phyloP scores from a whole-genome alignment of 305 asterid species.

The Petunia hybrid region DNA sequence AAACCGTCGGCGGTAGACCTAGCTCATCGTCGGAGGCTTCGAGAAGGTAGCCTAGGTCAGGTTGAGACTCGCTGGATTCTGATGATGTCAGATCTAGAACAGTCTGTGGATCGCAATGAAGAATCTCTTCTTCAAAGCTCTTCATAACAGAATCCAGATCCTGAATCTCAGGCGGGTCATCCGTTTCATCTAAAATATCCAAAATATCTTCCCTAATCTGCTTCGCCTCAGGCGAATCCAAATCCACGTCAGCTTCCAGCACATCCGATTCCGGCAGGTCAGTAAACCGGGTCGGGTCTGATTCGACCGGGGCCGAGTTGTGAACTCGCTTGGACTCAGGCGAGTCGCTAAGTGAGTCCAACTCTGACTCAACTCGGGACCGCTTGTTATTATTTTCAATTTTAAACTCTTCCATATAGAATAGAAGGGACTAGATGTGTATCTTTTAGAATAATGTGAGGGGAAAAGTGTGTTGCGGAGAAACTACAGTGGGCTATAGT shows the following conservation, averaged over 20 bases:
- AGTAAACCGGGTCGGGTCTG: not conserved
- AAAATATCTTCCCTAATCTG: conserved; percentile 42
- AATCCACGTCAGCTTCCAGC: conserved; percentile 19
- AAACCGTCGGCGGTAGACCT: conserved; percentile 47
- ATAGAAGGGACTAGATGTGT: not conserved
- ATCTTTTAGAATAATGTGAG: not conserved
- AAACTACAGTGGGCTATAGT: not conserved
- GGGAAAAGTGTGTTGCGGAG: conserved; percentile 14
- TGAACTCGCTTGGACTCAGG: conserved; percentile 42
- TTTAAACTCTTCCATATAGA: not conserved
- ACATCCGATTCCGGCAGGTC: not conserved
- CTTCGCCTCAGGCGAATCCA: conserved; percentile 28
- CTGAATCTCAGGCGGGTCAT: conserved; percentile 37
- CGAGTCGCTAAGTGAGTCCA: conserved; percentile 16
- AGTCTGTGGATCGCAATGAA: conserved; percentile 26
- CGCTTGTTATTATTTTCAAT: conserved; percentile 38
- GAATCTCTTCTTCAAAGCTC: conserved; percentile 58
- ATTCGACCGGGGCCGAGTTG: not conserved
- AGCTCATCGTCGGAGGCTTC: conserved; percentile 59
- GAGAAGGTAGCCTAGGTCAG: conserved; percentile 53
- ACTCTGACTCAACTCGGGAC: conserved; percentile 41
- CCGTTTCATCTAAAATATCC: conserved; percentile 44
- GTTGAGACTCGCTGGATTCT: conserved; percentile 38
- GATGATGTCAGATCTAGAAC: conserved; percentile 25
- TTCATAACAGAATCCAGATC: conserved; percentile 52